Conservation (phyloP, 805 yeast species). For the Komagataella mondaviorum region DNA sequence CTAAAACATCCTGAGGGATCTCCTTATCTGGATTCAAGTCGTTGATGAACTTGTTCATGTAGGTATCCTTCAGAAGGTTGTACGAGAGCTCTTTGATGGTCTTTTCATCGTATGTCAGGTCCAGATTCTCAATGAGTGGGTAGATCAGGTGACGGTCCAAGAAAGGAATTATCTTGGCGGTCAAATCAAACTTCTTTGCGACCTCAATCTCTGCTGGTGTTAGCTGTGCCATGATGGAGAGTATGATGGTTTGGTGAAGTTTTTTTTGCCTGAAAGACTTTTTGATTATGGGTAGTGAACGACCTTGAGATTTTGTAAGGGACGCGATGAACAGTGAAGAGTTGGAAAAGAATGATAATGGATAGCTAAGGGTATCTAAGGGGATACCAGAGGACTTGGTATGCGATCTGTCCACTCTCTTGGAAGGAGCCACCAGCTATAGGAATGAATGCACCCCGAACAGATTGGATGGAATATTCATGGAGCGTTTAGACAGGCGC, state of each 20-base stretch:
- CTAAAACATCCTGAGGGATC: slow-evolving; percentile 26
- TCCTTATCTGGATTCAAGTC: slow-evolving; percentile 25
- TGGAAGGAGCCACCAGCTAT: too few relatives aligned
- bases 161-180: slow-evolving; percentile 39
- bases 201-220: slow-evolving; percentile 21
- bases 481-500: too few relatives aligned
- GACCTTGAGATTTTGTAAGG: neutral
- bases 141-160: slow-evolving; percentile 49
- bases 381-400: too few relatives aligned
- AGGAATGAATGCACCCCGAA: too few relatives aligned
- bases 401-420: too few relatives aligned
- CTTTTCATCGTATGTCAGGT: slow-evolving; percentile 28
- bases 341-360: neutral
- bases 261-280: neutral
- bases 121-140: slow-evolving; percentile 35
- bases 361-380: neutral
- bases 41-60: slow-evolving; percentile 37
- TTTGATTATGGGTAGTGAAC: neutral
- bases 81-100: slow-evolving; percentile 33
- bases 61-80: slow-evolving; percentile 41
- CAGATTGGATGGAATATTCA: too few relatives aligned
- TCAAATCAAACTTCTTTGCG: slow-evolving; percentile 39
- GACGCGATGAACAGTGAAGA: neutral
- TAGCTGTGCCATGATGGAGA: slow-evolving; percentile 4
- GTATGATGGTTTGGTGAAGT: neutral